phyloP scores from a whole-genome alignment of 2,329 filamentous ascomycete species.

The Metarhizium rileyi region DNA sequence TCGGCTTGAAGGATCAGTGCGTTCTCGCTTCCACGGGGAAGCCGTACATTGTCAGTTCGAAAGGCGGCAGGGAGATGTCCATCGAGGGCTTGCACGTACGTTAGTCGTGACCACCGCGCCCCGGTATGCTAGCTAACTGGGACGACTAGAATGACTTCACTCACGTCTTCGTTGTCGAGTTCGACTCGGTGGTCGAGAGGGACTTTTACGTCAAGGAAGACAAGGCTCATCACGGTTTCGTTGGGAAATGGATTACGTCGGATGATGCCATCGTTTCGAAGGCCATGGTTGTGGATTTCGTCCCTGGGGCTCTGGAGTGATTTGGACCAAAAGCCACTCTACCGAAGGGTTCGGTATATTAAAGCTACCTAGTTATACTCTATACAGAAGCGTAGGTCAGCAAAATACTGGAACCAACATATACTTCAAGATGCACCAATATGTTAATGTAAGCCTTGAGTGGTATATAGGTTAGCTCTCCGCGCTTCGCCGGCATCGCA shows the following conservation, averaged over 20 bases:
- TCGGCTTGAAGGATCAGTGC: constrained; percentile 49
- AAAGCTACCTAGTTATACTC: too few relatives aligned
- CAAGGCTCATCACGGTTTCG: constrained; percentile 51
- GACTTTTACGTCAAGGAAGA: constrained; percentile 60
- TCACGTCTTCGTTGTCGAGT: constrained; percentile 61
- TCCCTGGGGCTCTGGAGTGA: constrained; percentile 24
- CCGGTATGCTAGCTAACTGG: neutral
- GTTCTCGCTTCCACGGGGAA: constrained; percentile 48
- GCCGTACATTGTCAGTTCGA: constrained; percentile 49
- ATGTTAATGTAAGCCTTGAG: too few relatives aligned
- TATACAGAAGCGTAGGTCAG: too few relatives aligned
- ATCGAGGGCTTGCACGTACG: constrained; percentile 49
- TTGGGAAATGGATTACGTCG: constrained; percentile 32
- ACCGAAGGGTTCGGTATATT: too few relatives aligned
- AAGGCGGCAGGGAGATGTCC: constrained; percentile 53
- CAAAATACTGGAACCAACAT: too few relatives aligned
- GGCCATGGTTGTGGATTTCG: constrained; percentile 52
- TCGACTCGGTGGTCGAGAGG: constrained; percentile 51
- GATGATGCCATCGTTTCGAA: constrained; percentile 18
- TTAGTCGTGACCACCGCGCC: neutral
- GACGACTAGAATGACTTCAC: constrained; percentile 46
- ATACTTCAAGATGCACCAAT: too few relatives aligned
- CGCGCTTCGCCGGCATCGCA: too few relatives aligned
- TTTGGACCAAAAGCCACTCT: neutral
- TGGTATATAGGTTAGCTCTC: too few relatives aligned